Percentiles rank a stretch among this genome's conserved stretches.
These are phyloP conservation scores for Suillus spraguei DNA, from an alignment of 768 basidiomycete species.

Conservation along the genomic window DNA sequence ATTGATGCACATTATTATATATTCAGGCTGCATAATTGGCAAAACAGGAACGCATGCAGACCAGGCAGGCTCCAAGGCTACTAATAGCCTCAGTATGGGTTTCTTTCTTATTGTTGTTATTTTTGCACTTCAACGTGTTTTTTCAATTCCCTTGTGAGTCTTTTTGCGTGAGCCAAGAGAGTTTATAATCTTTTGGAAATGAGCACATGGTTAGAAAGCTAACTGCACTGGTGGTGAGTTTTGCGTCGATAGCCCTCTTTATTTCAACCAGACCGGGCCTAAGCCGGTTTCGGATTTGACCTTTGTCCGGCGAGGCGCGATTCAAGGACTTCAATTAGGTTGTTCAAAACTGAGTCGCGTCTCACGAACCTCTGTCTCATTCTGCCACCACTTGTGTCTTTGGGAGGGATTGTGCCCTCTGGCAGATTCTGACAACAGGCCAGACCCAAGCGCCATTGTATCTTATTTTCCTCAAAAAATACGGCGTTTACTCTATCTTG, in stretches of 20 bases:
- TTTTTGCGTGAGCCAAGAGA: slow-evolving; percentile 11
- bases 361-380: slow-evolving; percentile 8
- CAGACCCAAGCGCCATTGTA: background rate
- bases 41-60: slow-evolving; percentile 4
- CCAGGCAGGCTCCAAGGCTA: slow-evolving; percentile 17
- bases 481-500: too few relatives aligned
- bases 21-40: background rate
- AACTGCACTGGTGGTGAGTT: slow-evolving; percentile 23
- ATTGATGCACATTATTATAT: slow-evolving; percentile 16
- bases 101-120: slow-evolving; percentile 27
- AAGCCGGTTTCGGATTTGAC: slow-evolving; percentile 39
- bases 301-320: slow-evolving; percentile 31
- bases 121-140: slow-evolving; percentile 16
- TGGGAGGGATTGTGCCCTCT: background rate
- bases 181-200: slow-evolving; percentile 12
- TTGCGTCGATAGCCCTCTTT: slow-evolving; percentile 15
- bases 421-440: background rate
- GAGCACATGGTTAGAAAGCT: slow-evolving; percentile 19
- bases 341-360: slow-evolving; percentile 23
- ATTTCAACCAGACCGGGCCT: slow-evolving; percentile 27
- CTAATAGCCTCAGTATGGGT: slow-evolving; percentile 15
- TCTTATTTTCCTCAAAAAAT: background rate
- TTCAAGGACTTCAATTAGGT: slow-evolving; percentile 13
- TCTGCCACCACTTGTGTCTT: slow-evolving; percentile 12
- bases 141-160: slow-evolving; percentile 18